Percentiles rank a stretch among this genome's conserved stretches.
Conservation (phyloP, 805 yeast species). For the Millerozyma acaciae region DNA sequence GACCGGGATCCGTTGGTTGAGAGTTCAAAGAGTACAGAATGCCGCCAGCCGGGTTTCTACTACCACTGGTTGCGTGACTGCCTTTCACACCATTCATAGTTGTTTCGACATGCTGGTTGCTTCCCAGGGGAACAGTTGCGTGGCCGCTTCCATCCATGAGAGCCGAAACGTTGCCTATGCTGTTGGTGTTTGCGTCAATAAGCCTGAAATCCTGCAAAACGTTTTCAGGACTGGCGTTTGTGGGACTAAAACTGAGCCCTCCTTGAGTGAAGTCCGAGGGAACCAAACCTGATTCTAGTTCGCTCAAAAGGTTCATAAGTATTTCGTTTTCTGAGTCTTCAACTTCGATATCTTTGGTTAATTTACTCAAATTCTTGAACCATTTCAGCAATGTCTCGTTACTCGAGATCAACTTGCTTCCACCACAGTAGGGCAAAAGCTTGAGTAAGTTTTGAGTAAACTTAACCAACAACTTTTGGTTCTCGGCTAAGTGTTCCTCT, state of each 20-base stretch:
- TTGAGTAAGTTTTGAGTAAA: conserved; percentile 20
- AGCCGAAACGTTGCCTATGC: background rate
- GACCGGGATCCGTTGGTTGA: no score
- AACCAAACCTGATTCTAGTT: background rate
- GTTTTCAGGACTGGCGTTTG: conserved; percentile 1
- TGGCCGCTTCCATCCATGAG: no score
- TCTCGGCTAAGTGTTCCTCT: conserved; percentile 10
- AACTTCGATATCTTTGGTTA: conserved; percentile 2
- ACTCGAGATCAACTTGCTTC: conserved; percentile 22
- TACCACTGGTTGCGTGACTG: no score
- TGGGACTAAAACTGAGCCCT: conserved; percentile 1
- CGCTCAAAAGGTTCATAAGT: background rate
- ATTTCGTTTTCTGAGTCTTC: background rate
- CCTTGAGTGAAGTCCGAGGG: conserved; percentile 1
- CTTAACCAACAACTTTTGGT: conserved; percentile 9
- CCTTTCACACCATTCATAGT: no score
- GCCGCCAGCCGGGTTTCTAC: no score
- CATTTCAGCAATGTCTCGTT: conserved; percentile 19
- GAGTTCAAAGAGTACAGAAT: background rate
- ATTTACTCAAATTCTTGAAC: conserved; percentile 16
- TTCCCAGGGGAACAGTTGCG: no score
- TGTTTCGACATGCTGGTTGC: no score
- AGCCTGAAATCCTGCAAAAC: background rate
- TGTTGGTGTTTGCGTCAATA: background rate
- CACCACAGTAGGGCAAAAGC: conserved; percentile 24